Base-by-base conservation (phyloP, 208 protist species). In the Hexamita inflata region DNA sequence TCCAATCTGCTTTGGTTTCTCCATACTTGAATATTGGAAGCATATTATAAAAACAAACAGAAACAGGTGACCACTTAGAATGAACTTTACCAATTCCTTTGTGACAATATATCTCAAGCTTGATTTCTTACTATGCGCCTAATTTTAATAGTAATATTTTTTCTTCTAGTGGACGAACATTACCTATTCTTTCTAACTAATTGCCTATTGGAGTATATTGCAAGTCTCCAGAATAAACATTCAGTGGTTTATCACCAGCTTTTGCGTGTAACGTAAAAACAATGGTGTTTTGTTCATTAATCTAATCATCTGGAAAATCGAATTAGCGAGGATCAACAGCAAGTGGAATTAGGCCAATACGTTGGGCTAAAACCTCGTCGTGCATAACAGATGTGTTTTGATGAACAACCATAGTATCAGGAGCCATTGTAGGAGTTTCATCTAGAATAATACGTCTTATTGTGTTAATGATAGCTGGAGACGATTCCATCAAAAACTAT, bases 331-430 rank as follows among this genome's bases (percentile, higher is more conserved):
- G 58, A 29, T 79, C 66, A 19, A 76, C 2, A 28, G 19, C 0
- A 34, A 81, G 1, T 26, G 96, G 96, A 34, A 98, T 89, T 0
- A 99, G 85, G 9, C 95, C 96, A 7, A 99, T 82, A 4, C 96
- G 84, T 80, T 98, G 95, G 1, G 94, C 90, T 30, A 99, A 89
- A 85, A 98, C 97, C 81, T 99, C 95, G 82, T 99, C 96, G 4
- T 88, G 86, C 28, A 98, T 85, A n/a, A 96, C 89, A 4, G 92
- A 94, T n/a, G 84, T 84, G 74, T 89, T 89, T 11, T 81, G 57
- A 19, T 86, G 61, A 40, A 98, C 87, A 15, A 94, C 91, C 0
- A 98, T 94, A 0, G 89, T 80, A 80, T 98, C 94, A 41, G 98
- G 94, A 35, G 91, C 91, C 30, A 99, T 87, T 0, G 89, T 94